phyloP scores from a whole-genome alignment of 331 rosid genomes.

The Quercus phellos region DNA sequence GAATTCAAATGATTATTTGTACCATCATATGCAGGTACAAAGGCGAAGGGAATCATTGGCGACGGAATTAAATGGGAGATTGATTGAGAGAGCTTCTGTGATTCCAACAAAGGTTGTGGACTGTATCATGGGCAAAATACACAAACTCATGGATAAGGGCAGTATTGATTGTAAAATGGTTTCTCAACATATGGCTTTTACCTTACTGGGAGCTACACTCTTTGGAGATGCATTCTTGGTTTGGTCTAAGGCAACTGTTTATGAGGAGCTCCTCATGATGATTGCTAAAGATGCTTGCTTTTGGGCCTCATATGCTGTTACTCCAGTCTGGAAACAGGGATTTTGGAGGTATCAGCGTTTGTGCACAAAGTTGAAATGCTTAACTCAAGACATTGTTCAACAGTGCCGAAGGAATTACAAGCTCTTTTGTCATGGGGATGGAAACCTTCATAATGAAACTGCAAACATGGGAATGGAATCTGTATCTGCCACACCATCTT shows the following conservation, averaged over 20 bases:
- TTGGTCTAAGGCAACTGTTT: conserved; percentile 64
- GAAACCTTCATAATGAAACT: conserved; percentile 18
- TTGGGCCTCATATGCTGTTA: conserved; percentile 71
- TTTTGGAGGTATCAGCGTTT: conserved; percentile 69
- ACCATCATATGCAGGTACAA: conserved; percentile 43
- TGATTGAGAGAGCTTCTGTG: conserved; percentile 37
- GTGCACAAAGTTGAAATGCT: conserved; percentile 59
- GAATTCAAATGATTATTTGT: neutral
- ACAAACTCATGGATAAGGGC: conserved; percentile 27
- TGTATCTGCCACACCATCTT: conserved; percentile 26
- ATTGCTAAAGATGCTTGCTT: conserved; percentile 69
- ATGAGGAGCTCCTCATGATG: conserved; percentile 77
- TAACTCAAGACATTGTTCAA: conserved; percentile 68
- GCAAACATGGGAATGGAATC: conserved; percentile 29
- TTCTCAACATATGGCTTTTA: conserved; percentile 80
- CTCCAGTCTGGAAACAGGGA: conserved; percentile 70
- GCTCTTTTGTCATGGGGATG: conserved; percentile 26
- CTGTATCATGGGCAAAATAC: conserved; percentile 46
- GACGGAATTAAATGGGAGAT: conserved; percentile 43
- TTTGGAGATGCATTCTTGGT: conserved; percentile 70
- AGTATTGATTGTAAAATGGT: conserved; percentile 47
- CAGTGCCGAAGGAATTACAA: conserved; percentile 44
- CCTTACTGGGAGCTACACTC: conserved; percentile 60
- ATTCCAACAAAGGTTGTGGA: conserved; percentile 41
- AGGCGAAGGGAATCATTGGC: conserved; percentile 50